Base-by-base conservation (phyloP, 2,329 filamentous ascomycete genomes). In the Taxawa tesnikishii region DNA sequence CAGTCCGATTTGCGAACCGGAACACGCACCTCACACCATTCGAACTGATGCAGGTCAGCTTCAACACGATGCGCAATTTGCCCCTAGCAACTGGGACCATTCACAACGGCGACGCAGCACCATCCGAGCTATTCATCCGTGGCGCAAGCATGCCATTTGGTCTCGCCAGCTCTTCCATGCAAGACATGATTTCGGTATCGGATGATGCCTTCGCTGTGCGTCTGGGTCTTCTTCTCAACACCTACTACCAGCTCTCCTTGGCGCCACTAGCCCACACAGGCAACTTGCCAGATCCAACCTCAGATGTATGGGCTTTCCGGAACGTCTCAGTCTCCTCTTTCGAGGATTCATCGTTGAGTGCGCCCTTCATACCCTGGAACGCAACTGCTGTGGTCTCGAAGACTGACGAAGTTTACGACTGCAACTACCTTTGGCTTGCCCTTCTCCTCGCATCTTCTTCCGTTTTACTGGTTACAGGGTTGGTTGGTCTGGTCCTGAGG, bases 231-330 rank as follows among this genome's bases (percentile, higher is more conserved):
- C 29, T 47, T 0, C 8, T 54, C 2, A 57, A 55, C 31, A 55
- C 53, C 0, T 57, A 44, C 26, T 51, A 44, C 21, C 53, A 57
- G 24, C 30, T 55, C 3, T 51, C 18, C 1, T 37, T 41, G 2
- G 38, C 41, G 6, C 43, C 53, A 2, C 36, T 41, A 1, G 50
- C 40, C 0, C 54, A 48, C 18, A 42, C 48, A 4, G 49, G 45
- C 3, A 38, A 32, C 18, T 18, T 53, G 4, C 28, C 47, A 0
- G 12, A 5, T 15, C 32, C 32, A 5, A 14, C 3, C 2, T 28
- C 24, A 7, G 10, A n/a, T 4, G 15, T 9, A 4, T 34, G 12
- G 14, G 0, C 50, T 53, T n/a, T n/a, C 14, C 15, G 17, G 18
- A 17, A 26, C 14, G 17, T 15, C 12, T 12, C 26, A 5, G 24